Evolutionary conservation across 2,329 filamentous ascomycete genomes (phyloP), one percentile per base, ranked within the genome.

Genomic region (Xylaria sp.): DNA sequence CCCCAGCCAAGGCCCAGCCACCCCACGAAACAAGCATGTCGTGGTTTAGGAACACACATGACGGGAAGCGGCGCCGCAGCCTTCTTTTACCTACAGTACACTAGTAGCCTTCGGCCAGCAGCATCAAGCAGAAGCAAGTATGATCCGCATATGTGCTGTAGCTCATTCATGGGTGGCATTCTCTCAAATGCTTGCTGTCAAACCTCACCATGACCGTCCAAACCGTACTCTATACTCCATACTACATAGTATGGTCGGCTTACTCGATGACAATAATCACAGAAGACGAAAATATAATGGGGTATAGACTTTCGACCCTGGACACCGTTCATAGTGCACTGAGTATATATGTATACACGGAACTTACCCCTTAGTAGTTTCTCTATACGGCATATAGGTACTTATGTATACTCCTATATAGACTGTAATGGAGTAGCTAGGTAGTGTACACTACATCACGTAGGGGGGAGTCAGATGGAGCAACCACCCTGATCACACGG

Each of bases 131-230:
- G 77, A 81, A 78, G 79, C 80, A 82, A 78, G 79, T 82, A 82
- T 82, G 81, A 78, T 82, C 76, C 78, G 81, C 79, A 82, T 82
- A 79, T 79, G 75, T 78, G 77, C 70, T 72, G 54, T 66, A 49
- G 57, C 58, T 59, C 52, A 49, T 68, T 70, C 64, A 68, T 66
- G 57, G 62, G 73, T 74, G 71, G 71, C 71, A 73, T 76, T 75
- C 62, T 73, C 52, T 41, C 51, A 69, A 59, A 75, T 73, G 71
- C 69, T 70, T 73, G 65, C 64, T 71, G 71, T 76, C 75, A 72
- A 70, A 66, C 70, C 70, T 70, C 72, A 69, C 62, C 43, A 67
- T 54, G 33, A n/a, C 39, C 33, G 15, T 7, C 36, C 36, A 54
- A 36, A 18, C 52, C 36, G 31, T 46, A 43, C 18, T 9, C 12